Conservation (phyloP, 305 asterid genomes). For the Vinca major region DNA sequence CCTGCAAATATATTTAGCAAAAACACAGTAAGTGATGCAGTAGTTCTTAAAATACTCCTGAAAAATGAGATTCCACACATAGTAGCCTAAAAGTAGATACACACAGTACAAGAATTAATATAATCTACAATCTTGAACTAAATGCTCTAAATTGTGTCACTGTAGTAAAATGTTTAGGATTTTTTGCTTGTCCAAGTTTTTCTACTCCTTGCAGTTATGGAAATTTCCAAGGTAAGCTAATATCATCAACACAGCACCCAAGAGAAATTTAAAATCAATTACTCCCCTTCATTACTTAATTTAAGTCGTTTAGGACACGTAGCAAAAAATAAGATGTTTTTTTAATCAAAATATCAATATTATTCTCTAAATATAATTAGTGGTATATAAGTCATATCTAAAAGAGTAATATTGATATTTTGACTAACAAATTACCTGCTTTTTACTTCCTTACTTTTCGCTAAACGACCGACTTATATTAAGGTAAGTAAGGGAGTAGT, state of each 20-base stretch:
- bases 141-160: background rate
- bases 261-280: background rate
- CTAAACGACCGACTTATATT: too few relatives aligned
- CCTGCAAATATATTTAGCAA: constrained; percentile 27
- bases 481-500: too few relatives aligned
- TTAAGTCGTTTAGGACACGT: too few relatives aligned
- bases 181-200: background rate
- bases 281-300: too few relatives aligned
- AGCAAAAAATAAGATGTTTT: too few relatives aligned
- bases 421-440: too few relatives aligned
- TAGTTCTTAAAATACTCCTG: background rate
- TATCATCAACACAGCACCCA: background rate
- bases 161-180: background rate
- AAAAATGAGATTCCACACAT: background rate
- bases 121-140: background rate
- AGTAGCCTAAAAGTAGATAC: constrained; percentile 1
- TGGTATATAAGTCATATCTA: too few relatives aligned
- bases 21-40: background rate
- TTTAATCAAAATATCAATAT: too few relatives aligned
- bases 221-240: background rate
- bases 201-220: background rate
- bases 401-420: too few relatives aligned
- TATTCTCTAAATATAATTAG: too few relatives aligned
- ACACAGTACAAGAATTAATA: background rate
- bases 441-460: too few relatives aligned